Base-by-base conservation (phyloP, 108 stramenopile genomes). In the Chaetoceros muelleri region DNA sequence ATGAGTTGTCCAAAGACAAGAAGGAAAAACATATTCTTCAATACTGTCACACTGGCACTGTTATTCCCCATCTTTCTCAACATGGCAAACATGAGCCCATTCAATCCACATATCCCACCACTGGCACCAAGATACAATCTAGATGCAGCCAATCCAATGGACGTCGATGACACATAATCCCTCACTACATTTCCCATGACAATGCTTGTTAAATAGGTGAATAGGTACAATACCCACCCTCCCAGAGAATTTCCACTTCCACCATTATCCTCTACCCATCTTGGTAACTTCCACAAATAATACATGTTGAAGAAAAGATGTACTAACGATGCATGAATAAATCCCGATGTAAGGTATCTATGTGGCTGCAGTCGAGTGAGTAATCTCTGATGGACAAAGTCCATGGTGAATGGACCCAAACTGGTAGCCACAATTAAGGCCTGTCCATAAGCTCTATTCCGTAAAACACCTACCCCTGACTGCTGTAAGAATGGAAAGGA, bases 71-170 rank as follows among this genome's bases (percentile, higher is more conserved):
- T 87, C 58, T 68, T 72, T 45, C 60, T 50, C 20, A 87, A 53
- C 19, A 73, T 76, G 17, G 64, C 69, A 57, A 78, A 81, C 72
- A 80, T 72, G 19, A 91, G 64, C 0, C 89, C 89, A 31, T 79
- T 80, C 28, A 91, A 45, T 8, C 82, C 89, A 44, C 73, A 80
- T 30, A 91, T 91, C 13, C 84, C 89, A 28, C 78, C 82, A 45
- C 70, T 79, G 24, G 89, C 79, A 40, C 89, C 89, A 17, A 91
- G 61, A 51, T 64, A 71, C 13, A 40, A 40, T 40, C 13, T 5
- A 40, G 34, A 40, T 10, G 34, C 34, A n/a, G n/a, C n/a, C n/a
- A n/a, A n/a, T 10, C 34, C 34, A 40, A 40, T 13, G 5, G 34
- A 5, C 5, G 34, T 10, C 5, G 34, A 5, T 10, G 34, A 40